Evolutionary conservation across 345 rosid species (phyloP), one percentile per base, ranked within the genome.

Genomic region (Gossypium longicalyx): DNA sequence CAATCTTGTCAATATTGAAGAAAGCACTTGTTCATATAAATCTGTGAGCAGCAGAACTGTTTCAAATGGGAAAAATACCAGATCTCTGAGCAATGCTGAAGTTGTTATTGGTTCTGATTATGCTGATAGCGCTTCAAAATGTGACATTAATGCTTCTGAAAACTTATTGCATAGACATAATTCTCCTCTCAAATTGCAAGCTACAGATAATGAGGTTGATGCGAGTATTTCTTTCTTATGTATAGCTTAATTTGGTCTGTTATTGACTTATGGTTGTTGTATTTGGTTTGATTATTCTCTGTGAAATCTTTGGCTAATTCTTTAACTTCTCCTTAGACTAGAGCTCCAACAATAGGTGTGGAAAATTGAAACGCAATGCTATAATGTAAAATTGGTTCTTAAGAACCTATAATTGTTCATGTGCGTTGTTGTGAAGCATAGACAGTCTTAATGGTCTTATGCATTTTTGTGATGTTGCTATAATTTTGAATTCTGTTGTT

Each of bases 11-110:
- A 87, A 85, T 80, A 64, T 84, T 81, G 93, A 91, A 85, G 94
- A 95, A 80, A 89, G 87, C 83, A 78, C 85, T 62, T 81, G 89
- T 82, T 88, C 97, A 45, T 64, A 77, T 85, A 87, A 87, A 77
- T 81, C 86, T 41, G 54, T 51, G 67, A 78, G 81, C 82, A 83
- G 80, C 74, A 79, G 72, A 70, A 82, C 67, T 38, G 79, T 79
- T 80, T 82, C 78, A 77, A 77, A 64, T 77, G 84, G 77, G 51
- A 83, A 83, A 56, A 78, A 58, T 78, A 78, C 76, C 67, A 81
- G 78, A 79, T 81, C 88, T 78, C 67, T 72, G 56, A 83, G 75
- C 72, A 41, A 71, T 57, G 82, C 78, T 66, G 84, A 84, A 79
- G 82, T 73, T 74, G 78, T 63, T 61, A 25, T 56, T 48, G 76